These are phyloP conservation scores for Bipolaris gigantea DNA, from an alignment of 2,329 filamentous ascomycete genomes.

Conservation along the genomic window DNA sequence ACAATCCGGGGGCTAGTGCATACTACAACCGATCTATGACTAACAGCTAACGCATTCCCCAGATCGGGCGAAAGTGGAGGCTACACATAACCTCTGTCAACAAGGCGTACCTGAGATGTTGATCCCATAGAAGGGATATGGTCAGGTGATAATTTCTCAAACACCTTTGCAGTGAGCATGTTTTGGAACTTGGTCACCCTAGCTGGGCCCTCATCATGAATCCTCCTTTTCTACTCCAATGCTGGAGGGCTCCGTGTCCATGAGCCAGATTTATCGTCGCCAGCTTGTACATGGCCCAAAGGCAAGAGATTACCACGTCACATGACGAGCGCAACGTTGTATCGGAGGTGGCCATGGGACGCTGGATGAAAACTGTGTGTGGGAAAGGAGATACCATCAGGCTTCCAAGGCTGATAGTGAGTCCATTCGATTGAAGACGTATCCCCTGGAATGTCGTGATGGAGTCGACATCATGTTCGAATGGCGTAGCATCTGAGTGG, in stretches of 20 bases:
- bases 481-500: conserved; percentile 5
- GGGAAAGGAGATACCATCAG: not conserved
- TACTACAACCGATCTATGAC: conserved; percentile 14
- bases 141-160: too few species aligned
- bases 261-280: not conserved
- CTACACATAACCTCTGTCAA: not conserved
- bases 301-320: not conserved
- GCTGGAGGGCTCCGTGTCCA: too few species aligned
- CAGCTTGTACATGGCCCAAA: not conserved
- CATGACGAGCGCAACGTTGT: not conserved
- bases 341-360: not conserved
- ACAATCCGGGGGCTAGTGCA: conserved; percentile 25
- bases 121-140: not conserved
- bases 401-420: not conserved
- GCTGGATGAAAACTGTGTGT: not conserved
- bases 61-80: not conserved
- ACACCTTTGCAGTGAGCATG: too few species aligned
- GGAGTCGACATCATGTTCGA: conserved; percentile 6
- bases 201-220: too few species aligned
- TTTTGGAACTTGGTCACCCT: too few species aligned
- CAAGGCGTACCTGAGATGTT: not conserved
- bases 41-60: not conserved
- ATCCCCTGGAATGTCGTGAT: not conserved
- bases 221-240: too few species aligned
- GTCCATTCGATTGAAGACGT: not conserved